Evolutionary conservation across 768 basidiomycete genomes (phyloP), one percentile per base, ranked within the genome.

Genomic region (Naematelia encephala): DNA sequence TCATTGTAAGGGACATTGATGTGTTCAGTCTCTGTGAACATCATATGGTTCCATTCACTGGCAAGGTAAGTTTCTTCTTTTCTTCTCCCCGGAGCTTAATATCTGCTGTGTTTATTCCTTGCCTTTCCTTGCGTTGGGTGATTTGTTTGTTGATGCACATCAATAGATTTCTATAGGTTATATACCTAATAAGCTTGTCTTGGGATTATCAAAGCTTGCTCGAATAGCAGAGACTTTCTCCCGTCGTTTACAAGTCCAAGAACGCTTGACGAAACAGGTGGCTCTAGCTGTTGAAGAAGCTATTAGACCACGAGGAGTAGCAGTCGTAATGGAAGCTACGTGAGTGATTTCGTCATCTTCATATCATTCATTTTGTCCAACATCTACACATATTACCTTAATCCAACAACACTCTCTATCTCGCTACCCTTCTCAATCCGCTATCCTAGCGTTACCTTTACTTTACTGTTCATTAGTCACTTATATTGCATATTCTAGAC

Each of bases 271-370:
- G 43, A 92, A 91, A 76, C 96, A 99, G 79, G 91, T 99, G 59
- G 96, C 96, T 5, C 84, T 96, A 54, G 91, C 94, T n/a, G 88
- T 99, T 4, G 90, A 96, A 78, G 94, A 99, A 77, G 96, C 96
- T 16, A 97, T 99, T 69, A 87, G 91, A 76, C 96, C 96, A 51
- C 85, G 90, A 69, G 96, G 96, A 46, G 96, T 99, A 39, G 96
- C 96, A 5, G 96, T 99, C 63, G 96, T 99, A 50, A 98, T 99
- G 89, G 94, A 99, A 79, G 93, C 93, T 61, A 90, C 89, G 90
- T 91, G 76, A 74, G 90, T 82, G n/a, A 43, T 51, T 58, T 13
- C 19, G 2, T 29, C 10, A 5, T 29, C 44, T 21, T 26, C 45
- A 34, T 25, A n/a, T 13, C 16, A 5, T 43, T 62, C 47, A 16